Conservation (phyloP, 495 filamentous ascomycete species). For the Aspergillus panamensis region DNA sequence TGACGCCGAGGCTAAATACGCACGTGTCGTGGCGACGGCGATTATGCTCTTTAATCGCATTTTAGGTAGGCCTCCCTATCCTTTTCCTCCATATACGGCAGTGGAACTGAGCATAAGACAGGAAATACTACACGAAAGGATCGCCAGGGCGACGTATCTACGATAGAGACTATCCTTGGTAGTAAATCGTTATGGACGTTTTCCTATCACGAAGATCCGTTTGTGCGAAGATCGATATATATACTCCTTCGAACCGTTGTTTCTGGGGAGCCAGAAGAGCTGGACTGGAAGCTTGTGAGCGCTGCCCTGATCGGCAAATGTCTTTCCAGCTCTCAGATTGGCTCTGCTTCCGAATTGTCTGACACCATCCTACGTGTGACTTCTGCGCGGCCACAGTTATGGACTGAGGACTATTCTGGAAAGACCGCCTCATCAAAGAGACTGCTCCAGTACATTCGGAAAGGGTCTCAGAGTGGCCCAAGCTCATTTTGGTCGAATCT, state of each 20-base stretch:
- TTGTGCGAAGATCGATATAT: constrained; percentile 67
- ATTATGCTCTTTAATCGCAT: constrained; percentile 45
- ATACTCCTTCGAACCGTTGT: constrained; percentile 60
- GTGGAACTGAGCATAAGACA: constrained; percentile 17
- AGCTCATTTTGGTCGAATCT: constrained; percentile 69
- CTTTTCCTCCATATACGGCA: background rate
- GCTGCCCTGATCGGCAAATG: constrained; percentile 64
- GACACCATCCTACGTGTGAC: constrained; percentile 62
- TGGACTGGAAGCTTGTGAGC: constrained; percentile 63
- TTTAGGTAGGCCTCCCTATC: constrained; percentile 34
- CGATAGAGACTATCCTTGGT: constrained; percentile 55
- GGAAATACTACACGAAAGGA: constrained; percentile 48
- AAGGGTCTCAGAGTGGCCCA: constrained; percentile 73
- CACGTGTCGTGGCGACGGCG: constrained; percentile 66
- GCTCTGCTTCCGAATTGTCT: constrained; percentile 68
- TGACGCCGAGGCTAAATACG: constrained; percentile 80
- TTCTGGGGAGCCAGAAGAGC: constrained; percentile 52
- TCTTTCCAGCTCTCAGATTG: constrained; percentile 61
- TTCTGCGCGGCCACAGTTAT: constrained; percentile 59
- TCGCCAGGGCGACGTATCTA: constrained; percentile 44
- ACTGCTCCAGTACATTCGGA: constrained; percentile 70
- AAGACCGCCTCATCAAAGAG: constrained; percentile 64
- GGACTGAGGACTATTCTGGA: constrained; percentile 63
- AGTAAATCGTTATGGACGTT: constrained; percentile 75
- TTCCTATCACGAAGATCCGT: constrained; percentile 60